Conservation (phyloP, 164 flowering plant species). For the Sextonia rubra region DNA sequence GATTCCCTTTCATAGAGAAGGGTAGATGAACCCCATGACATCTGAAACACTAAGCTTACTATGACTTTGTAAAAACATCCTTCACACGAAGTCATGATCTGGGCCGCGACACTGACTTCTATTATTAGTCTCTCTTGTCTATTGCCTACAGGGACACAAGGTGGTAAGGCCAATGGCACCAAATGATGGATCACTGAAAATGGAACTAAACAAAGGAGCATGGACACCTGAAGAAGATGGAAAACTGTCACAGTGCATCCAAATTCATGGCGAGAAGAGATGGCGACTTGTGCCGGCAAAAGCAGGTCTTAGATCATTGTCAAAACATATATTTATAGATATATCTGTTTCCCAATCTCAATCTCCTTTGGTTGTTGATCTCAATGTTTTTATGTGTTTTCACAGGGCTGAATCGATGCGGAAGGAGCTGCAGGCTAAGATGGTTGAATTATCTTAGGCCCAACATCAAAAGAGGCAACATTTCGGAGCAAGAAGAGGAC, state of each 20-base stretch:
- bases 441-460: conserved; percentile 10
- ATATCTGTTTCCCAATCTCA: too few species aligned
- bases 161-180: neutral
- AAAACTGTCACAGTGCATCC: conserved; percentile 18
- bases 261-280: conserved; percentile 24
- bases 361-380: too few species aligned
- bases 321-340: too few species aligned
- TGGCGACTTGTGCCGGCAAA: conserved; percentile 30
- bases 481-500: conserved; percentile 7
- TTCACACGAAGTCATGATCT: too few species aligned
- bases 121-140: neutral
- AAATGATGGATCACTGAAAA: conserved; percentile 13
- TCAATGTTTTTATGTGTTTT: neutral
- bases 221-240: conserved; percentile 31
- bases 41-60: neutral
- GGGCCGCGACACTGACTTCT: neutral
- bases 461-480: conserved; percentile 10
- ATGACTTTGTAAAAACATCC: neutral
- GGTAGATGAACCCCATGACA: neutral
- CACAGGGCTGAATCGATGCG: conserved; percentile 6
- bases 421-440: conserved; percentile 10
- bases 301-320: conserved; percentile 19
- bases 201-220: conserved; percentile 39
- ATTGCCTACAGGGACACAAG: neutral
- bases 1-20: neutral